Percentiles rank a stretch among this genome's conserved stretches.
Conservation (phyloP, 345 rosid genomes). For the Boechera retrofracta region DNA sequence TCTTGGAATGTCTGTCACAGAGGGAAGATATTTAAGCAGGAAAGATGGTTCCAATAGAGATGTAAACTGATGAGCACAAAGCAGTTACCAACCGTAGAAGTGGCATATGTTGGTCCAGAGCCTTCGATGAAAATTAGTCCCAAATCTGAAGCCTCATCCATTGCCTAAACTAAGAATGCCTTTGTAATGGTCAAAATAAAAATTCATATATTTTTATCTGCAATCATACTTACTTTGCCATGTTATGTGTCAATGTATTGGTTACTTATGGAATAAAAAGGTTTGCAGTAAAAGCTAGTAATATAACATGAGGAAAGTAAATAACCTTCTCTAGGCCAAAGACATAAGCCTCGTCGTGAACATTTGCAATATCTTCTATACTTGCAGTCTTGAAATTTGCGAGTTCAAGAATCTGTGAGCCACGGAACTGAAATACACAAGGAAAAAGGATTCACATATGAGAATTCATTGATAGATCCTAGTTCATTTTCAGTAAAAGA, state of each 20-base stretch:
- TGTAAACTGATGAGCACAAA: constrained; percentile 17
- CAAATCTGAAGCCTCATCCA: constrained; percentile 70
- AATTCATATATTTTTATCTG: constrained; percentile 4
- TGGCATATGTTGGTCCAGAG: constrained; percentile 94
- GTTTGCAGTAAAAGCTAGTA: not conserved
- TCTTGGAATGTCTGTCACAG: constrained; percentile 79
- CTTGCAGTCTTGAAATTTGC: constrained; percentile 73
- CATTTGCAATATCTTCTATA: constrained; percentile 72
- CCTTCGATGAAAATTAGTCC: constrained; percentile 84
- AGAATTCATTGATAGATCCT: constrained; percentile 1
- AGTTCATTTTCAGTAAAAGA: not conserved
- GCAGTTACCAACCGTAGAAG: constrained; percentile 75
- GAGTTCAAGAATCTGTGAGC: constrained; percentile 73
- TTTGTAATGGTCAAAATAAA: constrained; percentile 19
- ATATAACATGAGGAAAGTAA: not conserved
- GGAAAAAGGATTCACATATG: not conserved
- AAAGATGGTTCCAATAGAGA: constrained; percentile 7
- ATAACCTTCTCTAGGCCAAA: constrained; percentile 85
- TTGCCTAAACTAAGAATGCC: constrained; percentile 60
- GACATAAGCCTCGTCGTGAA: constrained; percentile 80
- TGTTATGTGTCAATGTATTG: not conserved
- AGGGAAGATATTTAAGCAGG: constrained; percentile 24
- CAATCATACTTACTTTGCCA: not conserved
- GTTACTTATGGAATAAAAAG: not conserved
- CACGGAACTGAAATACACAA: constrained; percentile 63